Conservation (phyloP, 768 basidiomycete species). For the Boletus sp. region DNA sequence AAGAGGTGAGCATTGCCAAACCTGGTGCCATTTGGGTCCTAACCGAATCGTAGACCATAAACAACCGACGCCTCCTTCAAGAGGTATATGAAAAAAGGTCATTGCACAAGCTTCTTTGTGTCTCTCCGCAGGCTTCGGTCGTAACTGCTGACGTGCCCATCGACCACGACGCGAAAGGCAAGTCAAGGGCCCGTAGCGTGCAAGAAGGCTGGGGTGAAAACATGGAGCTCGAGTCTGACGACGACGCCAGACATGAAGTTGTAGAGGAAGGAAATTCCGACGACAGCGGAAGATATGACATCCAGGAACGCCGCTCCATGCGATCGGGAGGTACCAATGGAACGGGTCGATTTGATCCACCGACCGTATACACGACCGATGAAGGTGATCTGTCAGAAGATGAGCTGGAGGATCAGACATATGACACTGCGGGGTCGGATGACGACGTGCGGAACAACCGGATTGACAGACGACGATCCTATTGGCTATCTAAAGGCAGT, state of each 20-base stretch:
- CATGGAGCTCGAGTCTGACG: conserved; percentile 27
- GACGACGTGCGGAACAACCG: conserved; percentile 18
- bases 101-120: conserved; percentile 59
- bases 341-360: conserved; percentile 30
- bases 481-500: conserved; percentile 58
- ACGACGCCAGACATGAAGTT: conserved; percentile 10
- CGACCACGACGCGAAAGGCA: conserved; percentile 5
- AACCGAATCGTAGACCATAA: conserved; percentile 54
- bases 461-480: conserved; percentile 39
- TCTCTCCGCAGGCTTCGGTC: conserved; percentile 26
- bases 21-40: not conserved
- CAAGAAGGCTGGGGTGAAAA: conserved; percentile 43
- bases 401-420: conserved; percentile 28
- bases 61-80: conserved; percentile 65
- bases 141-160: conserved; percentile 21
- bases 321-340: conserved; percentile 46
- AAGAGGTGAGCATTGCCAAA: conserved; percentile 56
- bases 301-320: conserved; percentile 45
- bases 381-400: conserved; percentile 37
- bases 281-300: conserved; percentile 60
- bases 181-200: conserved; percentile 26
- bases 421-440: conserved; percentile 23
- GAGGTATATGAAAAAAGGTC: conserved; percentile 61
- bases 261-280: conserved; percentile 34
- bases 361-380: conserved; percentile 53